Conservation (phyloP, 2,329 filamentous ascomycete species). For the Claviceps paspali region DNA sequence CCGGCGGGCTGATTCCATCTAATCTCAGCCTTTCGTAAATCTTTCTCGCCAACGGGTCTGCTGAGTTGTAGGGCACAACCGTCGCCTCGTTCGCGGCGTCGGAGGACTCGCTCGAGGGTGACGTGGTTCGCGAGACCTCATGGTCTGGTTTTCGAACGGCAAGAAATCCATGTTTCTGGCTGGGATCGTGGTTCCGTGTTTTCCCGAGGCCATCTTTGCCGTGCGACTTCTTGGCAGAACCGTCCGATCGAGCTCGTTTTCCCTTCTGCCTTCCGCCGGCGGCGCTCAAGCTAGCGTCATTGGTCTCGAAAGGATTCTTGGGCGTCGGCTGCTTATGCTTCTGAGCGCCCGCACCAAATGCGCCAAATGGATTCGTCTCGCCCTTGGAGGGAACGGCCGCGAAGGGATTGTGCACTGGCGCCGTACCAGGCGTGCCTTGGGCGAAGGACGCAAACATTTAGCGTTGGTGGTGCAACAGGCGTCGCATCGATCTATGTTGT, state of each 20-base stretch:
- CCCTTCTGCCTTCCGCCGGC: conserved; percentile 9
- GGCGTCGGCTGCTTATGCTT: conserved; percentile 14
- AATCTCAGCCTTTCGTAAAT: conserved; percentile 38
- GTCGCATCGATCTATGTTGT: conserved; percentile 23
- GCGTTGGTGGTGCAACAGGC: conserved; percentile 23
- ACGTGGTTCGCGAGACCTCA: conserved; percentile 11
- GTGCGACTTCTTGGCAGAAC: conserved; percentile 7
- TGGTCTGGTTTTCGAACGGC: conserved; percentile 1
- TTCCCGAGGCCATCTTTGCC: conserved; percentile 4
- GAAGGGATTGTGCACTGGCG: conserved; percentile 22
- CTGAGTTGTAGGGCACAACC: conserved; percentile 10
- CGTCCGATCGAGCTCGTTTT: conserved; percentile 12
- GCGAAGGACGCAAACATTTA: conserved; percentile 24
- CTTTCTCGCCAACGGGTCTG: conserved; percentile 29
- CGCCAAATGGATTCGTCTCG: conserved; percentile 14
- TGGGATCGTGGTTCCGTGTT: background rate
- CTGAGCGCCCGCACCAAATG: conserved; percentile 15
- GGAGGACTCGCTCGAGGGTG: conserved; percentile 12
- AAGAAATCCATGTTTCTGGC: conserved; percentile 4
- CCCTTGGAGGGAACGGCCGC: conserved; percentile 8
- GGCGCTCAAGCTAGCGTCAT: conserved; percentile 13
- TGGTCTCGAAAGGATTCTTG: conserved; percentile 15
- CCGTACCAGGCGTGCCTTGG: conserved; percentile 19
- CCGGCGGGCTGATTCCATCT: conserved; percentile 37
- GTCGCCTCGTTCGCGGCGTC: conserved; percentile 6